These are phyloP conservation scores for Crepidotus sp. DNA, from an alignment of 1,284 basidiomycete species.

Conservation along the genomic window DNA sequence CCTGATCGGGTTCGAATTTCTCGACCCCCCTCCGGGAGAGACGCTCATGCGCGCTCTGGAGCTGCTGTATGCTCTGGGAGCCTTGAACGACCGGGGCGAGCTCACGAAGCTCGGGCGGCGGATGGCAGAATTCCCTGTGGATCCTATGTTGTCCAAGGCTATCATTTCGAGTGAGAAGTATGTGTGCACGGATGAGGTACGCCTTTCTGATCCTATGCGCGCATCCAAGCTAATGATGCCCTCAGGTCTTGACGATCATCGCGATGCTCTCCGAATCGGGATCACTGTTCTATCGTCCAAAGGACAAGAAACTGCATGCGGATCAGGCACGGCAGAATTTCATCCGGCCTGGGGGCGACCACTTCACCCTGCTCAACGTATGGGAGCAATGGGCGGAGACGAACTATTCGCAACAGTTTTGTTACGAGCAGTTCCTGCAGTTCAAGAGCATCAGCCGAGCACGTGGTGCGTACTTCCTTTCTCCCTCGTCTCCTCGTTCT, in stretches of 20 bases:
- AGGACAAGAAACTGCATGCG: slow-evolving; percentile 93
- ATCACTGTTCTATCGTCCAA: slow-evolving; percentile 93
- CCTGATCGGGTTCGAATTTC: slow-evolving; percentile 97
- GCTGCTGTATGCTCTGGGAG: slow-evolving; percentile 90
- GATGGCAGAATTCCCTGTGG: slow-evolving; percentile 99
- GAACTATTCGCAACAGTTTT: slow-evolving; percentile 90
- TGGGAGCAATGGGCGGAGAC: slow-evolving; percentile 99
- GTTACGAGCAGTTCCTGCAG: slow-evolving; percentile 95
- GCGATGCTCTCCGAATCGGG: slow-evolving; percentile 95
- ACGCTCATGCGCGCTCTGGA: slow-evolving; percentile 96
- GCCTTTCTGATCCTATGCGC: slow-evolving; percentile 18
- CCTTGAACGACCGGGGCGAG: slow-evolving; percentile 93
- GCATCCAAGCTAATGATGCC: not conserved
- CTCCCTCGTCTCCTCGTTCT: no score
- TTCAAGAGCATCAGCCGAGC: slow-evolving; percentile 93
- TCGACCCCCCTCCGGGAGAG: slow-evolving; percentile 97
- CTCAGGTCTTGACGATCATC: slow-evolving; percentile 87
- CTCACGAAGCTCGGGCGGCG: slow-evolving; percentile 90
- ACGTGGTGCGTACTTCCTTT: no score
- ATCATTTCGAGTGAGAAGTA: slow-evolving; percentile 95
- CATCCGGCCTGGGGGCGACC: slow-evolving; percentile 91
- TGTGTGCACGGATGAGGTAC: slow-evolving; percentile 91
- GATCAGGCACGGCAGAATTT: slow-evolving; percentile 97
- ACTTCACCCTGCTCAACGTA: slow-evolving; percentile 94
- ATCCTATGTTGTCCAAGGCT: slow-evolving; percentile 94